These are phyloP conservation scores for Hawksworthiomyces lignivorus DNA, from an alignment of 2,329 filamentous ascomycete genomes.

Conservation along the genomic window DNA sequence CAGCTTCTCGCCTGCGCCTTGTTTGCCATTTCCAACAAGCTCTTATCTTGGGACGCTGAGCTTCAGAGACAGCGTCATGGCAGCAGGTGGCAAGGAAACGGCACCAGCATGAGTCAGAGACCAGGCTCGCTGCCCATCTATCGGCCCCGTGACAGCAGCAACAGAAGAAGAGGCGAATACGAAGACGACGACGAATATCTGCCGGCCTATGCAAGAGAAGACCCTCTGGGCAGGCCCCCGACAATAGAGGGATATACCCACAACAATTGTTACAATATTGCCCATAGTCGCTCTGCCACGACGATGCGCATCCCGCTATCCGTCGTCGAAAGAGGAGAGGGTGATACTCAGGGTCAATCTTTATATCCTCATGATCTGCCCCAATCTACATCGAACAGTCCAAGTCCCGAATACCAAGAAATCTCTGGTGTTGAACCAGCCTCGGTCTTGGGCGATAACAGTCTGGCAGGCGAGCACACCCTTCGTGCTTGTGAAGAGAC, in stretches of 20 bases:
- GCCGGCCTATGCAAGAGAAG: slow-evolving; percentile 7
- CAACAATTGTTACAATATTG: not conserved
- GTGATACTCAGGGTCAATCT: too few relatives aligned
- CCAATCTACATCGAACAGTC: not conserved
- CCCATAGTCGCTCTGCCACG: too few relatives aligned
- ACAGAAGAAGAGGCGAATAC: not conserved
- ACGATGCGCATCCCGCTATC: too few relatives aligned
- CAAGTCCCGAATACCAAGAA: not conserved
- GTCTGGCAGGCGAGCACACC: too few relatives aligned
- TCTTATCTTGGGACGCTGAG: not conserved
- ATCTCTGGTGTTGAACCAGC: too few relatives aligned
- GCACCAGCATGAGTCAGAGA: slow-evolving; percentile 1
- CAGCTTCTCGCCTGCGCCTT: slow-evolving; percentile 7
- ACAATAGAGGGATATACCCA: slow-evolving; percentile 4
- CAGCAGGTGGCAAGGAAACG: not conserved
- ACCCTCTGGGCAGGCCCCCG: slow-evolving; percentile 8
- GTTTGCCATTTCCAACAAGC: not conserved
- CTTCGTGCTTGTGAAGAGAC: too few relatives aligned
- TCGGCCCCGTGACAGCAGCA: not conserved
- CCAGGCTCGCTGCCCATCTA: slow-evolving; percentile 1
- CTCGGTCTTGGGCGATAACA: too few relatives aligned
- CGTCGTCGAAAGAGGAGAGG: too few relatives aligned
- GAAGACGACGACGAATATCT: slow-evolving; percentile 4
- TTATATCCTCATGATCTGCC: too few relatives aligned
- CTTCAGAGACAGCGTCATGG: not conserved